Conservation (phyloP, 2,329 filamentous ascomycete species). For the Sarocladiaceae sp. region DNA sequence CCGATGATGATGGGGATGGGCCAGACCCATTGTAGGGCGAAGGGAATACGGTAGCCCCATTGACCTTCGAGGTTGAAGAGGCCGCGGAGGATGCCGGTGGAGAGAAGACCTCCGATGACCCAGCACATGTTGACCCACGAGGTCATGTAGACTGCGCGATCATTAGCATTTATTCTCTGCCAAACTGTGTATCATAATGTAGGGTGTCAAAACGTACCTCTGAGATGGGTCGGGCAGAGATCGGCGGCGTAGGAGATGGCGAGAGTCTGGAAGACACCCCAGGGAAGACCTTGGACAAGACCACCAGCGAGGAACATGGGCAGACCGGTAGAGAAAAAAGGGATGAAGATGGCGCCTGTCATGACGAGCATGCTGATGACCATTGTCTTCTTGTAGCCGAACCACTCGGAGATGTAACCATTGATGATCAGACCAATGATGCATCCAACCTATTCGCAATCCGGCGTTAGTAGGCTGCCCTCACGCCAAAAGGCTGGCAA, state of each 20-base stretch:
- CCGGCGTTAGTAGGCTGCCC: background rate
- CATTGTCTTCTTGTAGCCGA: constrained; percentile 10
- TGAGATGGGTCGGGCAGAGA: constrained; percentile 15
- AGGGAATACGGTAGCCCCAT: constrained; percentile 21
- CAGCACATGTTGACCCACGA: constrained; percentile 24
- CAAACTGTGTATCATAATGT: constrained; percentile 9
- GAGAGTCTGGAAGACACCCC: constrained; percentile 28
- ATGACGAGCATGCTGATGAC: constrained; percentile 7
- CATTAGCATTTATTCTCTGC: background rate
- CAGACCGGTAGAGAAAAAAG: constrained; percentile 5
- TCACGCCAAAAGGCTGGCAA: background rate
- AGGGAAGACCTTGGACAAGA: constrained; percentile 25
- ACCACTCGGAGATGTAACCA: constrained; percentile 21
- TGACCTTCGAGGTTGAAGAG: constrained; percentile 2
- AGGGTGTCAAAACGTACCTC: constrained; percentile 20
- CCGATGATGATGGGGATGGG: constrained; percentile 22
- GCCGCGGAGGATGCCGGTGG: constrained; percentile 7
- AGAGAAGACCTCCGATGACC: constrained; percentile 10
- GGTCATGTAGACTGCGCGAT: constrained; percentile 27
- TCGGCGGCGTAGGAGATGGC: constrained; percentile 34
- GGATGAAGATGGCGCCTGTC: constrained; percentile 9
- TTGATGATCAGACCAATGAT: constrained; percentile 58
- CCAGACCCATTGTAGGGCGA: constrained; percentile 31
- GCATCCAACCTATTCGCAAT: constrained; percentile 29
- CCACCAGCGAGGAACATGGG: constrained; percentile 9